Conservation (phyloP, 2,329 filamentous ascomycete species). For the Aspergillus spinulosporus region DNA sequence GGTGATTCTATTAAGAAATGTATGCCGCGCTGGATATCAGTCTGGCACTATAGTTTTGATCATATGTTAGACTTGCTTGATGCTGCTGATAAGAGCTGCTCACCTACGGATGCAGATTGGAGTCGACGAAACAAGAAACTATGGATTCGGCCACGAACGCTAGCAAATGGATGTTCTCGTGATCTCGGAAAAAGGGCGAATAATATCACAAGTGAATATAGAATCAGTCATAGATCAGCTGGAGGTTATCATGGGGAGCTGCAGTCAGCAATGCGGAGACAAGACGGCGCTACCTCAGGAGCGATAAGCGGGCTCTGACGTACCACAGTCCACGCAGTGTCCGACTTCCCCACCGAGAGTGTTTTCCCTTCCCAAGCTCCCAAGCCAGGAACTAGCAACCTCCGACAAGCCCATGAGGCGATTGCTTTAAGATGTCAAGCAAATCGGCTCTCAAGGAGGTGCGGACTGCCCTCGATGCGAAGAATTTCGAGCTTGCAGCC, state of each 20-base stretch:
- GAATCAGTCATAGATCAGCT: background rate
- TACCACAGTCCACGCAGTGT: constrained; percentile 10
- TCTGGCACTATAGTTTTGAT: background rate
- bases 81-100: constrained; percentile 3
- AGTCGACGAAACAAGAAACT: background rate
- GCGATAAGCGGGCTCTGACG: constrained; percentile 16
- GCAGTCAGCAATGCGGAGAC: constrained; percentile 15
- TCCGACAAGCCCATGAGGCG: constrained; percentile 20
- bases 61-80: background rate
- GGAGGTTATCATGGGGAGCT: background rate
- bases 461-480: constrained; percentile 71
- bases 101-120: background rate
- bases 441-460: constrained; percentile 82
- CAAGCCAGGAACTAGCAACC: constrained; percentile 4
- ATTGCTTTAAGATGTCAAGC: constrained; percentile 39
- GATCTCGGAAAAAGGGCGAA: background rate
- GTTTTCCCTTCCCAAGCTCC: constrained; percentile 13
- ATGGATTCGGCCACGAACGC: background rate
- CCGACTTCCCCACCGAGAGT: constrained; percentile 13
- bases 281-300: background rate
- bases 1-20: background rate
- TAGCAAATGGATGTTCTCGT: background rate
- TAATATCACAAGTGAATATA: background rate
- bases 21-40: background rate
- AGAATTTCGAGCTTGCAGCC: constrained; percentile 75